phyloP scores from a whole-genome alignment of 106 monocot species.

The Xerophyta viscosa region DNA sequence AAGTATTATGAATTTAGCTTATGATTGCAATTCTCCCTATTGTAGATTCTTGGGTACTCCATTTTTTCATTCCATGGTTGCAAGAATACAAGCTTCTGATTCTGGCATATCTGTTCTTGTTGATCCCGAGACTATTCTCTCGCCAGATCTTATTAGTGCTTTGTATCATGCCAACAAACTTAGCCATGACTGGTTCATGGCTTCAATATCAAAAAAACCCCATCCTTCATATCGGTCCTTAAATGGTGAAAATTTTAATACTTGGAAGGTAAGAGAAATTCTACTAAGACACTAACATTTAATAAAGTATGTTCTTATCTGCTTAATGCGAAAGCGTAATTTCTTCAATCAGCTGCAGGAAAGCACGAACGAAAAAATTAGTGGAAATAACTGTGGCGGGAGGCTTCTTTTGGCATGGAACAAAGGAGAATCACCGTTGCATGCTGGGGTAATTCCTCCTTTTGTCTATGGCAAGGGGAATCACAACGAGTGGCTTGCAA shows the following conservation, averaged over 20 bases:
- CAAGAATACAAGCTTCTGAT: conserved; percentile 48
- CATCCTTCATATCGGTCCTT: conserved; percentile 51
- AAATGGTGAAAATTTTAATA: conserved; percentile 30
- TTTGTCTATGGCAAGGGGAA: conserved; percentile 65
- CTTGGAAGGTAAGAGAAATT: conserved; percentile 48
- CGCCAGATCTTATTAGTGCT: conserved; percentile 45
- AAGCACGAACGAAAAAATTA: conserved; percentile 19
- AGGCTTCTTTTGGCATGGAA: conserved; percentile 84
- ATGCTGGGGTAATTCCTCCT: conserved; percentile 65
- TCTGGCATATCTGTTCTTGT: conserved; percentile 70
- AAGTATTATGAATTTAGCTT: too few relatives aligned
- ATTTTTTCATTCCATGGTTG: conserved; percentile 86
- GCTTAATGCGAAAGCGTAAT: neutral
- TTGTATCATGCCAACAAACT: conserved; percentile 44
- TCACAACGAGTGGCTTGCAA: conserved; percentile 68
- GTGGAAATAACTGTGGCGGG: conserved; percentile 23
- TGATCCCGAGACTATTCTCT: conserved; percentile 76
- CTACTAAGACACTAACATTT: neutral
- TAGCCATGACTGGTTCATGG: conserved; percentile 69
- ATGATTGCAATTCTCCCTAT: neutral
- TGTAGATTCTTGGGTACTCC: conserved; percentile 84
- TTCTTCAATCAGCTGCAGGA: conserved; percentile 57
- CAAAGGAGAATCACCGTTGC: conserved; percentile 37
- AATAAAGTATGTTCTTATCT: neutral
- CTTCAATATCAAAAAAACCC: conserved; percentile 36